Conservation (phyloP, 768 basidiomycete species). For the Agaricus blazei region DNA sequence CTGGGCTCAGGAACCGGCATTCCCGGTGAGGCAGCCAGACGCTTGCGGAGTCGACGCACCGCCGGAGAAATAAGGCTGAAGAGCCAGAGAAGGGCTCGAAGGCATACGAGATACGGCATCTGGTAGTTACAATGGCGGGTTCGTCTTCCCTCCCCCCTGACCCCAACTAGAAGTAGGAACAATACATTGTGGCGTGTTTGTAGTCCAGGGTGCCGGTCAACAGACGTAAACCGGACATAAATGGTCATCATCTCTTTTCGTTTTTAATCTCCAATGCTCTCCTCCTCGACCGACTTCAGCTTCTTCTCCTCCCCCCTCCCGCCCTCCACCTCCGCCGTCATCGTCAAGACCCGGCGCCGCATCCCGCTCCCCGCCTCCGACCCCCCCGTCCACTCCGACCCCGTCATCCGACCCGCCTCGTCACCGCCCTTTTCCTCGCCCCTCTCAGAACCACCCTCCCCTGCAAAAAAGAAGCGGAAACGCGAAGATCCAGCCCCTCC, state of each 20-base stretch:
- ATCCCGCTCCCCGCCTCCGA: background rate
- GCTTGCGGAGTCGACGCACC: slow-evolving; percentile 20
- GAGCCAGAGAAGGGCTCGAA: slow-evolving; percentile 11
- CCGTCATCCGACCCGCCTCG: slow-evolving; percentile 16
- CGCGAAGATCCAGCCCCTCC: slow-evolving; percentile 16
- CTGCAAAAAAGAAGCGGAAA: slow-evolving; percentile 29
- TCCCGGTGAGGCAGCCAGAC: slow-evolving; percentile 39
- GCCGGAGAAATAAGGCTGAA: slow-evolving; percentile 16
- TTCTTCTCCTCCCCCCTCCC: slow-evolving; percentile 15
- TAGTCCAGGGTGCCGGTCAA: background rate
- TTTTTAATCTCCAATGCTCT: slow-evolving; percentile 14
- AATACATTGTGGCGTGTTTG: background rate
- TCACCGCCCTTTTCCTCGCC: slow-evolving; percentile 20
- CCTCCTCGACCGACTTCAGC: slow-evolving; percentile 16
- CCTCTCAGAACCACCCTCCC: slow-evolving; percentile 21
- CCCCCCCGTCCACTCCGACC: slow-evolving; percentile 7
- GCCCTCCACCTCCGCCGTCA: slow-evolving; percentile 12
- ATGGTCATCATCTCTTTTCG: background rate
- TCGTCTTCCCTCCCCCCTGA: no score
- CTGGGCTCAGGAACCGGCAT: slow-evolving; percentile 53
- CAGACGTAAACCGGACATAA: background rate
- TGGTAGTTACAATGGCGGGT: no score
- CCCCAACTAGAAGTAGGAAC: background rate
- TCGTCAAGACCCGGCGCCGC: slow-evolving; percentile 11
- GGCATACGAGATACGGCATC: no score